Conservation (phyloP, 192 early-diverging fungal species). For the Coemansia sp. region DNA sequence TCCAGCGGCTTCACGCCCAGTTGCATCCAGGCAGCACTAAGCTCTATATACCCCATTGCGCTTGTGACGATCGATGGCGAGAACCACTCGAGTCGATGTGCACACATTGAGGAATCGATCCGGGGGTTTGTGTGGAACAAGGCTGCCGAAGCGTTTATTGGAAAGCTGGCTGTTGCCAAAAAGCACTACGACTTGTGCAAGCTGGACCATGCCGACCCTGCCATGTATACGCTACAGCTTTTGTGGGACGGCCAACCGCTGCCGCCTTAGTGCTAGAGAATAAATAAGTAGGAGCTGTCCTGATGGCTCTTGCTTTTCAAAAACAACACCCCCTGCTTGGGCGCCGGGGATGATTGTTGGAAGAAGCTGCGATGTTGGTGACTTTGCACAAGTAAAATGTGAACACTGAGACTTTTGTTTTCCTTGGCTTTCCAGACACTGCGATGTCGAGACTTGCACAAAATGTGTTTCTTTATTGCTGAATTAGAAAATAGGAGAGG, state of each 20-base stretch:
- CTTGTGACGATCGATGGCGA: conserved; percentile 30
- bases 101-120: conserved; percentile 8
- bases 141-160: conserved; percentile 43
- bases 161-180: conserved; percentile 36
- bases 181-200: conserved; percentile 41
- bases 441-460: too few species aligned
- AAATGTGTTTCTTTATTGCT: too few species aligned
- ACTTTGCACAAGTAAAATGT: too few species aligned
- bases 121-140: conserved; percentile 51
- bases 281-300: neutral
- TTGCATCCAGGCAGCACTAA: conserved; percentile 27
- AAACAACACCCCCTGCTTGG: neutral
- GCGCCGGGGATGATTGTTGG: neutral
- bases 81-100: neutral
- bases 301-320: neutral
- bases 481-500: too few species aligned
- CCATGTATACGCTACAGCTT: conserved; percentile 41
- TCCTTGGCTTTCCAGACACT: too few species aligned
- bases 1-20: conserved; percentile 45
- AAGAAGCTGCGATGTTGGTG: too few species aligned
- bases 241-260: conserved; percentile 49
- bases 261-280: neutral
- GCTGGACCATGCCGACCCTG: conserved; percentile 27
- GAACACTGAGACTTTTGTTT: too few species aligned
- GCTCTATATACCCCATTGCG: conserved; percentile 41